phyloP scores from a whole-genome alignment of 805 yeast genomes.

The Kuraishia hungarica region DNA sequence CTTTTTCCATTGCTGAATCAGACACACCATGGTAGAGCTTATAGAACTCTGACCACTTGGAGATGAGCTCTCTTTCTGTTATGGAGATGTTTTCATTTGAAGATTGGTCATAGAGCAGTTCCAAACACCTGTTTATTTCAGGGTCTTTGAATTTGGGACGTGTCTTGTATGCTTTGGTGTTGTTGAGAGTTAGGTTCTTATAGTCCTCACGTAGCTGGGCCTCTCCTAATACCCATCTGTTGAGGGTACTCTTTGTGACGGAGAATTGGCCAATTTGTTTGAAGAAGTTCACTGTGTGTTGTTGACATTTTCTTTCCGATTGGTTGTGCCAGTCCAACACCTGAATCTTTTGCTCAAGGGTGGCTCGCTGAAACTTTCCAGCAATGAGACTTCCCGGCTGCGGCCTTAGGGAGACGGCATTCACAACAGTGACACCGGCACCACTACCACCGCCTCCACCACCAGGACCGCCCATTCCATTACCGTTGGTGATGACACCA shows the following conservation, averaged over 20 bases:
- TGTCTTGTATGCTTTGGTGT: conserved; percentile 20
- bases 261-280: conserved; percentile 19
- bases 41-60: conserved; percentile 20
- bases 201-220: conserved; percentile 19
- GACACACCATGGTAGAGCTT: conserved; percentile 11
- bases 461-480: too few species aligned
- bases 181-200: conserved; percentile 16
- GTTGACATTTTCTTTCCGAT: conserved; percentile 23
- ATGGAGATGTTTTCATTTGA: conserved; percentile 19
- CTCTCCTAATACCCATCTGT: conserved; percentile 30
- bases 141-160: conserved; percentile 23
- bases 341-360: conserved; percentile 26
- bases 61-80: conserved; percentile 21
- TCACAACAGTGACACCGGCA: not conserved
- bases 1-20: not conserved
- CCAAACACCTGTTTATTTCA: conserved; percentile 26
- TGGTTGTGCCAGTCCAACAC: conserved; percentile 26
- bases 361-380: conserved; percentile 23
- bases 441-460: too few species aligned
- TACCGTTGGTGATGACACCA: not conserved
- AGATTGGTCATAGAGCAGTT: conserved; percentile 26
- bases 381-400: not conserved
- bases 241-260: conserved; percentile 28
- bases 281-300: conserved; percentile 25
- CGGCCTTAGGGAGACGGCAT: not conserved